Conservation (phyloP, 192 early-diverging fungal species). For the Chytriomyces hyalinus region DNA sequence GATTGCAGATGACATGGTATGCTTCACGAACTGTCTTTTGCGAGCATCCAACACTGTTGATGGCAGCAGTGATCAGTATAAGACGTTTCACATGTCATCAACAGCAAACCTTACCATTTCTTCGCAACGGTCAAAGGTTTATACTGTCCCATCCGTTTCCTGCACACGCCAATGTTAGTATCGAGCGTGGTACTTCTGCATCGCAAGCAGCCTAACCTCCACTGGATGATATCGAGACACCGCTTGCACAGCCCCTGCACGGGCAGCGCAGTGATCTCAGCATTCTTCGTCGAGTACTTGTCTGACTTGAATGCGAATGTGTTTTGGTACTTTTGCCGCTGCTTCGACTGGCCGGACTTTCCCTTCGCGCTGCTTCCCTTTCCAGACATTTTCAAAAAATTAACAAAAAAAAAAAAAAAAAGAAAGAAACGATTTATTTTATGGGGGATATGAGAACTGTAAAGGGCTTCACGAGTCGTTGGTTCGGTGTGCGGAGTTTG, state of each 20-base stretch:
- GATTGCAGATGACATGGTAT: conserved; percentile 92
- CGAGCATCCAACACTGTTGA: conserved; percentile 69
- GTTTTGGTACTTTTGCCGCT: conserved; percentile 89
- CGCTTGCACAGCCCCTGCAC: conserved; percentile 72
- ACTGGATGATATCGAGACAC: conserved; percentile 57
- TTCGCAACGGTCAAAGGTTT: conserved; percentile 92
- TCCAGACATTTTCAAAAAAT: conserved; percentile 28
- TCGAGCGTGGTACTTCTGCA: neutral
- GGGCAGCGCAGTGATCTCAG: conserved; percentile 76
- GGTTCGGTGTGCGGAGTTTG: neutral
- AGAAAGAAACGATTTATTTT: neutral
- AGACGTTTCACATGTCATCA: neutral
- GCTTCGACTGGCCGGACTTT: conserved; percentile 72
- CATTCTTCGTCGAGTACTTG: conserved; percentile 80
- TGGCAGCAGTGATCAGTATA: neutral
- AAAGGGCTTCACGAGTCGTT: neutral
- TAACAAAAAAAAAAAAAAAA: conserved; percentile 20
- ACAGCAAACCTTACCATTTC: conserved; percentile 70
- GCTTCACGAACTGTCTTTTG: conserved; percentile 87
- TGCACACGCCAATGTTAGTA: conserved; percentile 62
- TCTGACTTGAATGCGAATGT: conserved; percentile 82
- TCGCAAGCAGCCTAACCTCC: conserved; percentile 39
- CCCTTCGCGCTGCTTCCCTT: conserved; percentile 53
- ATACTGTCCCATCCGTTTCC: conserved; percentile 96
- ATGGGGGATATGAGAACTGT: neutral